Evolutionary conservation across 129 eudicot species (phyloP).

Genomic region (Silybum marianum): DNA sequence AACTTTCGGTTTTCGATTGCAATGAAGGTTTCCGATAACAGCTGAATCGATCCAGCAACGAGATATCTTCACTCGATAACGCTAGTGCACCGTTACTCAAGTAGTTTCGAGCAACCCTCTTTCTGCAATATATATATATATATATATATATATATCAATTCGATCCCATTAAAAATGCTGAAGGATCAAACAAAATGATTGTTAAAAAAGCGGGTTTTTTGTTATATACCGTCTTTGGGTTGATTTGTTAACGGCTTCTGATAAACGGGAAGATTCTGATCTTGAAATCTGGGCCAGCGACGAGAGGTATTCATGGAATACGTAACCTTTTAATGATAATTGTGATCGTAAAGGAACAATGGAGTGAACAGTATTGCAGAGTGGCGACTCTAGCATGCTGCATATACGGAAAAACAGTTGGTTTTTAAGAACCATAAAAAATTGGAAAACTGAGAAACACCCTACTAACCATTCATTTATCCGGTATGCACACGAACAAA

Average conservation of each 20-base stretch:
- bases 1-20: slow-evolving; percentile 27
- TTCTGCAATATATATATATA: slow-evolving; percentile 38
- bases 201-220: neutral
- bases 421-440: neutral
- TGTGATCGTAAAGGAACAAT: slow-evolving; percentile 59
- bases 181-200: neutral
- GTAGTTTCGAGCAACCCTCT: slow-evolving; percentile 59
- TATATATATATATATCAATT: neutral
- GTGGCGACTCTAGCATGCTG: slow-evolving; percentile 54
- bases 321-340: slow-evolving; percentile 55
- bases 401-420: slow-evolving; percentile 15
- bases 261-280: slow-evolving; percentile 66
- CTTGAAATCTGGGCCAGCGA: slow-evolving; percentile 78
- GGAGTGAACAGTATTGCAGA: slow-evolving; percentile 53
- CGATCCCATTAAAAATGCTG: neutral
- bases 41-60: slow-evolving; percentile 47
- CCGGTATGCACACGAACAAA: neutral
- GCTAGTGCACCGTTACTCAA: slow-evolving; percentile 63
- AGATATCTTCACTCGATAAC: slow-evolving; percentile 68
- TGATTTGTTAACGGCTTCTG: slow-evolving; percentile 43
- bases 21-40: slow-evolving; percentile 35
- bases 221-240: slow-evolving; percentile 53
- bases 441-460: neutral
- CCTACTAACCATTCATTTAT: neutral
- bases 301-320: slow-evolving; percentile 83